Conservation (phyloP, 2,329 filamentous ascomycete species). For the Tolypocladium nubicola region DNA sequence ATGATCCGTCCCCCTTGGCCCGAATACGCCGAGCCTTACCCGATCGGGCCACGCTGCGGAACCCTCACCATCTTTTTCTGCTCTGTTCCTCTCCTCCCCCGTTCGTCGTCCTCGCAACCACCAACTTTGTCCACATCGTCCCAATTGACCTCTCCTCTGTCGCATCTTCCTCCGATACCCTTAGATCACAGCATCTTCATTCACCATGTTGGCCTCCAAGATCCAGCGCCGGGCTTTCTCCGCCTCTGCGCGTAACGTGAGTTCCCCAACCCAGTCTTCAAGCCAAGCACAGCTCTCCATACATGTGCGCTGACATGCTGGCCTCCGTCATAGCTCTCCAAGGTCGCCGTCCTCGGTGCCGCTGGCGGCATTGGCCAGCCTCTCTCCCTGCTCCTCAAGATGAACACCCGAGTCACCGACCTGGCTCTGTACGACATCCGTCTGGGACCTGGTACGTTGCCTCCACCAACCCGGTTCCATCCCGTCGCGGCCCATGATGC, state of each 20-base stretch:
- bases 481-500: background rate
- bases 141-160: slow-evolving; percentile 6
- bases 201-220: slow-evolving; percentile 60
- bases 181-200: slow-evolving; percentile 9
- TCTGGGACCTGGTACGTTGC: slow-evolving; percentile 70
- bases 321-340: slow-evolving; percentile 60
- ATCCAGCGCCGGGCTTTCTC: slow-evolving; percentile 75
- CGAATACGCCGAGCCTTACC: slow-evolving; percentile 12
- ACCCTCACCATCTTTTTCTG: slow-evolving; percentile 8
- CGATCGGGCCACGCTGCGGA: slow-evolving; percentile 4
- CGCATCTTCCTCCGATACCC: slow-evolving; percentile 10
- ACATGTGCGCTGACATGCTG: slow-evolving; percentile 3
- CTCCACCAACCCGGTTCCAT: background rate
- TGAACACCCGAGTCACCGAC: slow-evolving; percentile 89
- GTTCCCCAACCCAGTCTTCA: slow-evolving; percentile 16
- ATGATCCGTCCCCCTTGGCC: slow-evolving; percentile 1
- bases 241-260: slow-evolving; percentile 65
- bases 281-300: background rate
- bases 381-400: slow-evolving; percentile 94
- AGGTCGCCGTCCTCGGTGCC: slow-evolving; percentile 95
- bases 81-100: slow-evolving; percentile 6
- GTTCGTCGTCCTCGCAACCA: slow-evolving; percentile 11
- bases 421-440: slow-evolving; percentile 98
- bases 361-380: slow-evolving; percentile 98
- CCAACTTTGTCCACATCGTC: slow-evolving; percentile 3